Evolutionary conservation across 2,329 filamentous ascomycete genomes (phyloP), one percentile per base, ranked within the genome.

Genomic region (Colletotrichum coccodes): DNA sequence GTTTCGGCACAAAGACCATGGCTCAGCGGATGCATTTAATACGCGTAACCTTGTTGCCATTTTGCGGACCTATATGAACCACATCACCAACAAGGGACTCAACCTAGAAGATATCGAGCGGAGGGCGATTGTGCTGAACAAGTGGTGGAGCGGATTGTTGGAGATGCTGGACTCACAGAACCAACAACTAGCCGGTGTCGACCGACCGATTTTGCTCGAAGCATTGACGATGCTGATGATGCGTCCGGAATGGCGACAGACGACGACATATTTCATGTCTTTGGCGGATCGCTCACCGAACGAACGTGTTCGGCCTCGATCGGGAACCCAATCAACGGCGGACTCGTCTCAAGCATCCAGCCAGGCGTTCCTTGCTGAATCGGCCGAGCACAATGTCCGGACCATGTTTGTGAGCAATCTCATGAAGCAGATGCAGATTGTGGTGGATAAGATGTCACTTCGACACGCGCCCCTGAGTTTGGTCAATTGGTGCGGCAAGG

Each of bases 401-500:
- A 95, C 94, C 75, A 95, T 94, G 79, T 97, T 97, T 77, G 87
- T 92, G 38, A 88, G 93, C 72, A 97, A 96, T 72, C 82, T 98
- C 36, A 86, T 94, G 47, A 90, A 91, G 44, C 95, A 97, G 75
- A 92, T 97, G 89, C 86, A 89, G 2, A 92, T 96, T 71, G 92
- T 94, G n/a, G 91, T 97, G 7, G 93, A 96, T 62, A 95, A 94
- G 76, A 92, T 97, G 90, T 94, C 93, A 18, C 84, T 93, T 74
- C 89, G 93, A 56, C 92, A 94, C 67, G 84, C 84, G 4, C 87
- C 88, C 1, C 75, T 84, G 23, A 92, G 89, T 73, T 79, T 94
- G 67, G 93, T 97, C 66, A 92, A 92, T 34, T 97, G 97, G 77
- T 94, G 93, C 61, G 95, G 94, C 68, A 97, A 96, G 80, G 93